Evolutionary conservation across 768 basidiomycete species (phyloP).

Genomic region (Peribolospora kevripleyi): DNA sequence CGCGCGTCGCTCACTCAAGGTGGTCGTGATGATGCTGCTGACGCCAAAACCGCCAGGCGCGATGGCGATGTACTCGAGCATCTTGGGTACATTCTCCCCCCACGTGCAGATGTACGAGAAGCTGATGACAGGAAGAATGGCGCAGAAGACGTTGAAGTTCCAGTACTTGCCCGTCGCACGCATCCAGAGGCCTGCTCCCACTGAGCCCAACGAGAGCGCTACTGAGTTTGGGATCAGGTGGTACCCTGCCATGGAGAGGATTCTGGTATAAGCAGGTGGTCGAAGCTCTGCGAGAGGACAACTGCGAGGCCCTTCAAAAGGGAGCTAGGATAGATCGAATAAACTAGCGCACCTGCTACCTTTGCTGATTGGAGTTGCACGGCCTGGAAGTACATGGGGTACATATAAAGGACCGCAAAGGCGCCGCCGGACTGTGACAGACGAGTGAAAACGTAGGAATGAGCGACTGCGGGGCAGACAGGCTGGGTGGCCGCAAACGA

Average conservation of each 20-base stretch:
- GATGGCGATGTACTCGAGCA: conserved; percentile 9
- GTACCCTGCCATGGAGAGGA: not conserved
- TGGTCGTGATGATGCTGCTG: not conserved
- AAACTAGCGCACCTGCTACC: conserved; percentile 32
- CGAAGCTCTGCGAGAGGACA: too few species aligned
- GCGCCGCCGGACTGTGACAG: too few species aligned
- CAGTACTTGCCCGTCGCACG: conserved; percentile 57
- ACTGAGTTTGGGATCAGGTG: conserved; percentile 81
- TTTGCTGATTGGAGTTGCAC: conserved; percentile 45
- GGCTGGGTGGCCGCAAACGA: too few species aligned
- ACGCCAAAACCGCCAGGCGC: conserved; percentile 5
- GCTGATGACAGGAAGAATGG: conserved; percentile 30
- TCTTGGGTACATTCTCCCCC: conserved; percentile 27
- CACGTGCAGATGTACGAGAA: conserved; percentile 43
- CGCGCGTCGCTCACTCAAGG: too few species aligned
- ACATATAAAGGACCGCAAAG: conserved; percentile 35
- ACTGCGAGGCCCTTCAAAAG: not conserved
- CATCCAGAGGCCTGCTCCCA: conserved; percentile 40
- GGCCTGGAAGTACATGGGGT: conserved; percentile 70
- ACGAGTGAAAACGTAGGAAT: too few species aligned
- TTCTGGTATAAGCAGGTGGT: too few species aligned
- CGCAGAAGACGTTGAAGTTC: conserved; percentile 41
- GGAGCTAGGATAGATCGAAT: not conserved
- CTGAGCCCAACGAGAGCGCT: conserved; percentile 58
- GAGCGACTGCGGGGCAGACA: too few species aligned